phyloP scores from a whole-genome alignment of 2,329 filamentous ascomycete genomes.

The Trichoderma endophyticum region DNA sequence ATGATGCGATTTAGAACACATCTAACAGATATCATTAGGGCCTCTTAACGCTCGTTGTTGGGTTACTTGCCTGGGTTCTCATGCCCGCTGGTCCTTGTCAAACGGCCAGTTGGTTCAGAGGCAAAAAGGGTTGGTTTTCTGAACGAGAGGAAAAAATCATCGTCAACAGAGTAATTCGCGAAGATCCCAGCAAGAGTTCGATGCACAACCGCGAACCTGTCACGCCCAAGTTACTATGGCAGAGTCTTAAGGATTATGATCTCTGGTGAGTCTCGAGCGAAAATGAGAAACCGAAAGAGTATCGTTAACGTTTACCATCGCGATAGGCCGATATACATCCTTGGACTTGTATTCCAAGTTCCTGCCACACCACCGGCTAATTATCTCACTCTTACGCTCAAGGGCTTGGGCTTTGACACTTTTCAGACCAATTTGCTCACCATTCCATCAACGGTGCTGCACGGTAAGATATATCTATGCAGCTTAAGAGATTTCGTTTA shows the following conservation, averaged over 20 bases:
- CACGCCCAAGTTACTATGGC: conserved; percentile 45
- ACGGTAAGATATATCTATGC: background rate
- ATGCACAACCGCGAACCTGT: conserved; percentile 55
- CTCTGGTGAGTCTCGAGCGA: conserved; percentile 43
- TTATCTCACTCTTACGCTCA: conserved; percentile 44
- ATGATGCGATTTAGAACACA: background rate
- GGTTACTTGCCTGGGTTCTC: conserved; percentile 23
- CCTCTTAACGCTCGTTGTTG: conserved; percentile 31
- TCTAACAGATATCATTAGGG: conserved; percentile 7
- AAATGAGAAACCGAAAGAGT: background rate
- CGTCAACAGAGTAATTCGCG: conserved; percentile 53
- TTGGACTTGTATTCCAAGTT: conserved; percentile 46
- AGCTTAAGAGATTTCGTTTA: background rate
- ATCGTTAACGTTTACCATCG: background rate
- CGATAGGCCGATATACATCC: conserved; percentile 25
- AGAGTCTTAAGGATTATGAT: conserved; percentile 55
- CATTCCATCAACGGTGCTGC: conserved; percentile 36
- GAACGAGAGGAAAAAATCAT: conserved; percentile 51
- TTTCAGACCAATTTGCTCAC: conserved; percentile 46
- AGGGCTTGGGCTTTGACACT: conserved; percentile 39
- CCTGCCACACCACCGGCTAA: conserved; percentile 38
- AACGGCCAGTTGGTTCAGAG: conserved; percentile 52
- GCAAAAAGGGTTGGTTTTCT: conserved; percentile 43
- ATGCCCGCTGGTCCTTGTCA: conserved; percentile 35
- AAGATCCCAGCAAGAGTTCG: conserved; percentile 56